phyloP scores from a whole-genome alignment of 495 filamentous ascomycete genomes.

The Daldinia bambusicola region DNA sequence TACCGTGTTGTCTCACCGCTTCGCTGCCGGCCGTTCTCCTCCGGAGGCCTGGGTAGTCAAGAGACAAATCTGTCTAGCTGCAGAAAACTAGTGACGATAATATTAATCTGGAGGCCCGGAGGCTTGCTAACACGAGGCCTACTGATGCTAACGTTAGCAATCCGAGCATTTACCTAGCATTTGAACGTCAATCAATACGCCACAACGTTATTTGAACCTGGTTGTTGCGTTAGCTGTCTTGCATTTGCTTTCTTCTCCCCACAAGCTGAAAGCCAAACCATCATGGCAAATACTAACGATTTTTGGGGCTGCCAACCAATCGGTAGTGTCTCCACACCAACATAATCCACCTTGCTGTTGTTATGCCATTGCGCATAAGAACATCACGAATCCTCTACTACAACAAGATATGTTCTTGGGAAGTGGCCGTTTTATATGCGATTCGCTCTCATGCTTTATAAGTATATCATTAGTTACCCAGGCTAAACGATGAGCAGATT shows the following conservation, averaged over 20 bases:
- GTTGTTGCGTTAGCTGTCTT: conserved; percentile 3
- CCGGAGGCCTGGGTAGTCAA: background rate
- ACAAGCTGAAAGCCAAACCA: conserved; percentile 11
- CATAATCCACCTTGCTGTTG: background rate
- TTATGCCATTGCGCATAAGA: background rate
- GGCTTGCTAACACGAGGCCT: conserved; percentile 9
- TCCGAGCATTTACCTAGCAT: background rate
- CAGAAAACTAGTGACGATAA: conserved; percentile 22
- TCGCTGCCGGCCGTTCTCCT: background rate
- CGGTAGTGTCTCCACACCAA: background rate
- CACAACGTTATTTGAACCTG: background rate
- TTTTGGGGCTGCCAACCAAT: background rate
- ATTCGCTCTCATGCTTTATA: background rate
- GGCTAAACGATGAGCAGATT: conserved; percentile 35
- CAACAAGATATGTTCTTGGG: background rate
- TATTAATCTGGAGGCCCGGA: conserved; percentile 18
- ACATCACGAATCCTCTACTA: background rate
- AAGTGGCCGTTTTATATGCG: background rate
- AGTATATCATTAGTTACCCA: background rate
- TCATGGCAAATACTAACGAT: background rate
- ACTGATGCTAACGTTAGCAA: background rate
- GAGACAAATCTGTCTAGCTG: conserved; percentile 23
- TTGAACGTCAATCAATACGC: background rate
- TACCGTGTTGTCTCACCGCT: conserved; percentile 26
- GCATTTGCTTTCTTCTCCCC: conserved; percentile 9